These are phyloP conservation scores for Pholiota microspora DNA, from an alignment of 768 basidiomycete species.

Conservation along the genomic window DNA sequence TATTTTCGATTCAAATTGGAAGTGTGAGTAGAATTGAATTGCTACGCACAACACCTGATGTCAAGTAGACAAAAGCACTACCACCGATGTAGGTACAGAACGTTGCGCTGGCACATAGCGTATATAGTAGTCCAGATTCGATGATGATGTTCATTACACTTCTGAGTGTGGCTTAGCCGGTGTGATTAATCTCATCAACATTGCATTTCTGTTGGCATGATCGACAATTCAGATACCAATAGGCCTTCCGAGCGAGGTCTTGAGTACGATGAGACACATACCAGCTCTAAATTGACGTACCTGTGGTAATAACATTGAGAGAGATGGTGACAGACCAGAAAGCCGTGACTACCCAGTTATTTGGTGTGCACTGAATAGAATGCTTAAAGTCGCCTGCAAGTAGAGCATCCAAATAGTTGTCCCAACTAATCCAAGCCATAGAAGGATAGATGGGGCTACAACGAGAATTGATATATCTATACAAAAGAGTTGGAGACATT, in stretches of 20 bases:
- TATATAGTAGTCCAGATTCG: slow-evolving; percentile 29
- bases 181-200: not conserved
- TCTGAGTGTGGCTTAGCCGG: not conserved
- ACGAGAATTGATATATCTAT: slow-evolving; percentile 24
- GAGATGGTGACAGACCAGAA: slow-evolving; percentile 15
- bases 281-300: slow-evolving; percentile 4
- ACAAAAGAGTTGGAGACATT: not conserved
- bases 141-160: slow-evolving; percentile 25
- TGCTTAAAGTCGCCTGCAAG: slow-evolving; percentile 4
- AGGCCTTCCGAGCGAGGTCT: slow-evolving; percentile 13
- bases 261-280: not conserved
- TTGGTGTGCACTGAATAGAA: slow-evolving; percentile 3
- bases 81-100: slow-evolving; percentile 18
- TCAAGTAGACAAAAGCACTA: slow-evolving; percentile 21
- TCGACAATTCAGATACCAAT: slow-evolving; percentile 11
- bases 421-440: slow-evolving; percentile 19
- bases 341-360: slow-evolving; percentile 1
- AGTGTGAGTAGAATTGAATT: too few species aligned
- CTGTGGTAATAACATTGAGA: slow-evolving; percentile 14
- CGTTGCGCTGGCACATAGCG: slow-evolving; percentile 14
- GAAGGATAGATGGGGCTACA: slow-evolving; percentile 13
- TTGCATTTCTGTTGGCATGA: not conserved
- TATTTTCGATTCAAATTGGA: too few species aligned
- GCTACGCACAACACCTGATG: slow-evolving; percentile 19
- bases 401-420: slow-evolving; percentile 3